Base-by-base conservation (phyloP, 2,329 filamentous ascomycete species). In the Hypomyces perniciosus region DNA sequence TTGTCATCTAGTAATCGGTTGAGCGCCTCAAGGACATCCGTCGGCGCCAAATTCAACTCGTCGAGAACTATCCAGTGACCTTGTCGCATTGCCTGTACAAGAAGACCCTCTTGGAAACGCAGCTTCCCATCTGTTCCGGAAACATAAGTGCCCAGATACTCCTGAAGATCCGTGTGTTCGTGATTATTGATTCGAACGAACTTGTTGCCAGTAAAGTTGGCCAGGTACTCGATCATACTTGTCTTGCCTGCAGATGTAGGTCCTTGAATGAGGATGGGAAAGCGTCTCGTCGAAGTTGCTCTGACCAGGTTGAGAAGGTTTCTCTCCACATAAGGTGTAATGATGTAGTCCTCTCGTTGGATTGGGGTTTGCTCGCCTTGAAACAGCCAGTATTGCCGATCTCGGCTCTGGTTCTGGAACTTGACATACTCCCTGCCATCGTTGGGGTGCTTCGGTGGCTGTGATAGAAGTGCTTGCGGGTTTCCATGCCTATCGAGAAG, bases 101-200 rank as follows among this genome's bases (percentile, higher is more conserved):
- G 76, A 4, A 97, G 78, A 48, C 93, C 93, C 69, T 99, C 95
- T 65, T 96, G 90, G 61, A 96, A 99, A 8, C 78, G 81, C 39
- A 99, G 75, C 54, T 87, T 88, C 5, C 95, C 95, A 63, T 95
- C 87, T 0, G 83, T 71, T 27, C 85, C 88, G 2, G 93, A 96
- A 1, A 96, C 76, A 59, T 99, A 99, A 0, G 90, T 95, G 13
- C 93, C 93, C 5, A 99, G 74, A 62, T 99, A 99, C 65, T 99
- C 95, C 68, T 99, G 93, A 35, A 99, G 74, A 67, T 99, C 93
- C 0, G 93, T 99, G 63, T 99, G 93, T 65, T 99, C 95, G 68
- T 99, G 93, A 60, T 99, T 99, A 72, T 99, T 99, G 75, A 99
- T 99, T 54, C 93, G 84, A 40, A 99, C 90, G 64, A 97, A 99